These are phyloP conservation scores for Pyrrhoderma noxium DNA, from an alignment of 1,284 basidiomycete species.

Conservation along the genomic window DNA sequence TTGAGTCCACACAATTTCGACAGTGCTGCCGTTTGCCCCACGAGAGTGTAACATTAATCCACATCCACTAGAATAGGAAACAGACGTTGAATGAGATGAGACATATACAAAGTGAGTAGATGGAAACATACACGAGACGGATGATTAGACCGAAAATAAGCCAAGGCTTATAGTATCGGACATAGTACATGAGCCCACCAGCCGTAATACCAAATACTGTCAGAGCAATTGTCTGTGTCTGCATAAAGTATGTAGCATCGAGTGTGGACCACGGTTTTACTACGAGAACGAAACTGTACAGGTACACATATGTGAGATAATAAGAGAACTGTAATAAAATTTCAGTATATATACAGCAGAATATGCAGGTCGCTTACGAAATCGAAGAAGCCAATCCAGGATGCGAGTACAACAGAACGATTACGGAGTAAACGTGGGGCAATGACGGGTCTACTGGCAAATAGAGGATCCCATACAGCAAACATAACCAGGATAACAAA, in stretches of 20 bases:
- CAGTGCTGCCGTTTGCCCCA: conserved; percentile 50
- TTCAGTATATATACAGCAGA: not conserved
- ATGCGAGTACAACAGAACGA: conserved; percentile 50
- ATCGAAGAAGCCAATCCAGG: conserved; percentile 64
- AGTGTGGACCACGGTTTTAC: conserved; percentile 52
- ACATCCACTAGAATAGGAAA: conserved; percentile 44
- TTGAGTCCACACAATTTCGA: conserved; percentile 62
- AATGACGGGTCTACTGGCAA: conserved; percentile 45
- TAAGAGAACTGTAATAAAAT: conserved; percentile 43
- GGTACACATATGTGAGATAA: conserved; percentile 53
- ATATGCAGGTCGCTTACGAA: conserved; percentile 38
- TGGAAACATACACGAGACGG: conserved; percentile 42
- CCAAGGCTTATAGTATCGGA: conserved; percentile 52
- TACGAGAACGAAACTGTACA: conserved; percentile 54
- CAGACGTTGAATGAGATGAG: not conserved
- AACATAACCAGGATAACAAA: conserved; percentile 36
- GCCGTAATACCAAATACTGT: conserved; percentile 59
- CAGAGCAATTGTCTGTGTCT: conserved; percentile 52
- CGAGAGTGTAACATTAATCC: conserved; percentile 69
- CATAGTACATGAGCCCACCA: conserved; percentile 48
- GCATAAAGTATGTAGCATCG: conserved; percentile 47
- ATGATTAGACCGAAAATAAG: conserved; percentile 61
- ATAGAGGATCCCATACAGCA: conserved; percentile 41
- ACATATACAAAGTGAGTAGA: not conserved
- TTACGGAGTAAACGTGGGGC: conserved; percentile 51